Evolutionary conservation across 352 stramenopile species (phyloP), one percentile per base, ranked within the genome.

Genomic region (Blastocystis sp.): DNA sequence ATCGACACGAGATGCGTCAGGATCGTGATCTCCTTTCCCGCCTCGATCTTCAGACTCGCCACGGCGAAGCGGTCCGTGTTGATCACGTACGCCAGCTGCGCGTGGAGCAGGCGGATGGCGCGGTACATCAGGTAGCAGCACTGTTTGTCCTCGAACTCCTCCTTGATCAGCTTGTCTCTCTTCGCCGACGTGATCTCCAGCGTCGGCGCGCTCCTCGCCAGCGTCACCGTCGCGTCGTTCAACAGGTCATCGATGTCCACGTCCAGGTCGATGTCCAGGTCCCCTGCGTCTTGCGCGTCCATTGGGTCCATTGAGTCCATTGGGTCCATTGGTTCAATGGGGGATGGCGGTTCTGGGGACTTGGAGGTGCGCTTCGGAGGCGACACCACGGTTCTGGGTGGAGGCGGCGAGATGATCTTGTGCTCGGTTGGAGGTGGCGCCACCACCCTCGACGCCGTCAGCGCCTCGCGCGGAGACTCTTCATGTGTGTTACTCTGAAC

Each of bases 31-130:
- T 12, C 21, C n/a, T 62, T 50, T 3, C n/a, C 16, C 6, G 45
- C 16, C 12, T 63, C 3, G 10, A 81, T 63, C 16, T n/a, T 13
- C 13, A 81, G 16, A 9, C 31, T 50, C 37, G 26, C 16, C 4
- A 85, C n/a, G 35, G 74, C 33, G n/a, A 67, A n/a, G 29, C 71
- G 71, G 31, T 69, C 60, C 29, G 74, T 85, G 9, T 67, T 31
- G 31, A 26, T 9, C 13, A 45, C 21, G 60, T 67, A 85, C 9
- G 59, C 9, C 9, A 69, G 60, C 60, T 85, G 74, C 24, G 74
- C 51, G 33, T 85, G 55, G 9, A 85, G 41, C 45, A 85, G 74
- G 13, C 66, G 41, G 10, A 85, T 41, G 2, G 41, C 55, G 26
- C 41, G n/a, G 31, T 85, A 85, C 12, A 85, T 37, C 12, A 69